Evolutionary conservation across 495 filamentous ascomycete genomes (phyloP).

Genomic region (Hyphodiscus hymeniophilus): DNA sequence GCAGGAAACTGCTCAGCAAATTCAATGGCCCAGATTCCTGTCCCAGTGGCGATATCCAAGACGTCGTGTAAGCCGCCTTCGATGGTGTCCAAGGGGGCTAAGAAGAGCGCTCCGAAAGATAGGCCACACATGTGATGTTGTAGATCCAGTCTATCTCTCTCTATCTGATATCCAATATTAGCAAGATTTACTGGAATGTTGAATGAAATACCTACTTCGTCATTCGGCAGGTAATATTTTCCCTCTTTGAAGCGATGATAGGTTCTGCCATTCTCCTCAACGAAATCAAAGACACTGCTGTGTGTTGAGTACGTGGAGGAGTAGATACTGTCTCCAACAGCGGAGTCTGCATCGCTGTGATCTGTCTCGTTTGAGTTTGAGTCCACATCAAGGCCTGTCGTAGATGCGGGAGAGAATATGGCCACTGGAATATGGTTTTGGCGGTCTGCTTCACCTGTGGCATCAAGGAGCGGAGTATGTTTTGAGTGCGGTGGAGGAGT

Average conservation of each 20-base stretch:
- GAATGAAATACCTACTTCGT: conserved; percentile 3
- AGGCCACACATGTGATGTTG: conserved; percentile 37
- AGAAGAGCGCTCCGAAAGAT: conserved; percentile 23
- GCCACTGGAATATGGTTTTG: no score
- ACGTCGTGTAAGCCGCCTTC: conserved; percentile 1
- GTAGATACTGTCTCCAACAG: no score
- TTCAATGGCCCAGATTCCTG: conserved; percentile 40
- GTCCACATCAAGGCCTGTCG: no score
- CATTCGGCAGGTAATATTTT: conserved; percentile 24
- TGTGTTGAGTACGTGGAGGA: no score
- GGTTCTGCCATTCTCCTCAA: conserved; percentile 17
- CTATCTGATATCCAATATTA: background rate
- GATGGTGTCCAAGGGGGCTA: conserved; percentile 29
- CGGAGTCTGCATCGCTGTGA: no score
- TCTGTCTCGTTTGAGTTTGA: no score
- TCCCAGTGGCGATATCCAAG: conserved; percentile 49
- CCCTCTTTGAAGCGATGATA: conserved; percentile 28
- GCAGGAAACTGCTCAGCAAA: conserved; percentile 29
- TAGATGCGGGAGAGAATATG: no score
- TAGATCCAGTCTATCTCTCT: conserved; percentile 15
- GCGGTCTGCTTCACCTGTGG: no score
- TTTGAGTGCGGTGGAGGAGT: no score
- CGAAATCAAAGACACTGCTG: background rate
- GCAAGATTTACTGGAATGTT: background rate
- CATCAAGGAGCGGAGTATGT: no score